Conservation (phyloP, 2,329 filamentous ascomycete species). For the Aureobasidium vineae region DNA sequence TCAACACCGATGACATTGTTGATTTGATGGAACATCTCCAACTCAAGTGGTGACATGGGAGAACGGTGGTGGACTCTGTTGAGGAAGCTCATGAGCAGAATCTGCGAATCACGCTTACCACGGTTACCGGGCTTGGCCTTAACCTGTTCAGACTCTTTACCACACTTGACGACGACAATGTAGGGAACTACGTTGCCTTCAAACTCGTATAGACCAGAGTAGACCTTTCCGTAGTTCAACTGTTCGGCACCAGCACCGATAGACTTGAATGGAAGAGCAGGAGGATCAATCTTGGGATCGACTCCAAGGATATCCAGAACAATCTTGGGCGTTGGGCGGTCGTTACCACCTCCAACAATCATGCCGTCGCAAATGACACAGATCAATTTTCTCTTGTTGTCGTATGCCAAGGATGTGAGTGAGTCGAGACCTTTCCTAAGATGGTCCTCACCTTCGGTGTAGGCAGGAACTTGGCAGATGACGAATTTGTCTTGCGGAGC, state of each 20-base stretch:
- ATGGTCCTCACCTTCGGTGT: slow-evolving; percentile 96
- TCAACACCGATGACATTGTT: slow-evolving; percentile 99
- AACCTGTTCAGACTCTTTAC: slow-evolving; percentile 89
- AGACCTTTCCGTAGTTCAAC: slow-evolving; percentile 97
- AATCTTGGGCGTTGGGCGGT: slow-evolving; percentile 95
- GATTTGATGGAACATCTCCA: slow-evolving; percentile 99
- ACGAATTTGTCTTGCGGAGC: slow-evolving; percentile 97
- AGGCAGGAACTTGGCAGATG: slow-evolving; percentile 96
- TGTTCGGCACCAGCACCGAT: slow-evolving; percentile 86
- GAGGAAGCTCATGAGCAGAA: slow-evolving; percentile 93
- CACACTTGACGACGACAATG: slow-evolving; percentile 92
- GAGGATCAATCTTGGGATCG: slow-evolving; percentile 93
- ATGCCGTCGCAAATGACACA: slow-evolving; percentile 96
- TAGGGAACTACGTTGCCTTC: slow-evolving; percentile 98
- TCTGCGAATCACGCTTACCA: slow-evolving; percentile 97
- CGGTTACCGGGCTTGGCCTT: slow-evolving; percentile 95
- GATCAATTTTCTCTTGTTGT: slow-evolving; percentile 97
- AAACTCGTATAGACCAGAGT: slow-evolving; percentile 94
- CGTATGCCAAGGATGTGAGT: slow-evolving; percentile 88
- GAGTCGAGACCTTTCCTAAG: slow-evolving; percentile 91
- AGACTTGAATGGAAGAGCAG: slow-evolving; percentile 89
- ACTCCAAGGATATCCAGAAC: slow-evolving; percentile 96
- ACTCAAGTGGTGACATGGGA: slow-evolving; percentile 91
- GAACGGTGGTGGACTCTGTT: slow-evolving; percentile 94
- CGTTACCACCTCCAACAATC: slow-evolving; percentile 93